A percentile compares a stretch with the other conserved stretches of the same genome.
phyloP scores from a whole-genome alignment of 768 basidiomycete genomes.

The Leccinum boreale region DNA sequence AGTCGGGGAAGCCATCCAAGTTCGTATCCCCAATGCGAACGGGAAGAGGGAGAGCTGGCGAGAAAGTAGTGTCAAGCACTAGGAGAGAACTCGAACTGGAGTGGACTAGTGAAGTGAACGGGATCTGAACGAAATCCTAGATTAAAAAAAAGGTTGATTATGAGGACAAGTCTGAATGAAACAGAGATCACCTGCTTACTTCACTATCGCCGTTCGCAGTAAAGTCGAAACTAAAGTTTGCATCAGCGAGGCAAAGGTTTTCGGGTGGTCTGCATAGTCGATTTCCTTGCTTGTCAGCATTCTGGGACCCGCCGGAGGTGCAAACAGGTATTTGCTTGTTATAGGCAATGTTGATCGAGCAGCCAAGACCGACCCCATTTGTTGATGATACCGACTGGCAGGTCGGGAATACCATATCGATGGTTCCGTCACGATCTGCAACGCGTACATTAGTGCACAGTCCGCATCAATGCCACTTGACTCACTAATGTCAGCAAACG shows the following conservation, averaged over 20 bases:
- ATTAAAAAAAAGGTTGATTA: not conserved
- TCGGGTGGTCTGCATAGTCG: conserved; percentile 71
- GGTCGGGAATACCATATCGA: conserved; percentile 90
- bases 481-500: conserved; percentile 89
- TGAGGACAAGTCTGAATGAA: not conserved
- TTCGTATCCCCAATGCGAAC: conserved; percentile 87
- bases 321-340: conserved; percentile 90
- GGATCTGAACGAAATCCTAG: conserved; percentile 68
- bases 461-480: not conserved
- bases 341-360: conserved; percentile 87
- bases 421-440: conserved; percentile 90
- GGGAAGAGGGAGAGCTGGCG: conserved; percentile 68
- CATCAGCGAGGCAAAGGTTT: conserved; percentile 79
- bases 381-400: conserved; percentile 68
- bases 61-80: conserved; percentile 62
- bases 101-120: conserved; percentile 59
- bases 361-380: conserved; percentile 71
- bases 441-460: conserved; percentile 6
- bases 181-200: conserved; percentile 32
- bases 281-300: conserved; percentile 44
- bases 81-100: conserved; percentile 53
- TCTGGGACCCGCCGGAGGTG: conserved; percentile 48
- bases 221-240: conserved; percentile 75
- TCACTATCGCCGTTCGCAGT: conserved; percentile 46
- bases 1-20: conserved; percentile 91